Evolutionary conservation across 2,329 filamentous ascomycete species (phyloP).

Genomic region (Alternaria ventricosa): DNA sequence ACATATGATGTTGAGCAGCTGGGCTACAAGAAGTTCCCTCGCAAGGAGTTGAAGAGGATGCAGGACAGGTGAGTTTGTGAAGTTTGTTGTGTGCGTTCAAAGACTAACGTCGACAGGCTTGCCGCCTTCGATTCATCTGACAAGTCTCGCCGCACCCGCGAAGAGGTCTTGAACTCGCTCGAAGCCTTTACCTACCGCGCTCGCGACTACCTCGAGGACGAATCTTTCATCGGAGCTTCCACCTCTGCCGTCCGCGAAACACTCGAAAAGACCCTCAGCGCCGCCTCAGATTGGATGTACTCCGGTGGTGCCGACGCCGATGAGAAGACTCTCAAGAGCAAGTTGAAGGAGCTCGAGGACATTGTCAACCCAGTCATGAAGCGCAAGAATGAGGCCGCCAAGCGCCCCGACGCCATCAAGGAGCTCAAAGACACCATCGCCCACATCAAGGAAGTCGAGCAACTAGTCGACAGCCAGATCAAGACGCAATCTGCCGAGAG

Average conservation of each 20-base stretch:
- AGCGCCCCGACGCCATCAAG: slow-evolving; percentile 73
- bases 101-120: slow-evolving; percentile 61
- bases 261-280: slow-evolving; percentile 72
- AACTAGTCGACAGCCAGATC: slow-evolving; percentile 73
- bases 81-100: neutral
- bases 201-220: slow-evolving; percentile 80
- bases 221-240: slow-evolving; percentile 74
- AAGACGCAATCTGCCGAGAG: slow-evolving; percentile 68
- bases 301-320: slow-evolving; percentile 79
- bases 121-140: slow-evolving; percentile 88
- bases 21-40: slow-evolving; percentile 63
- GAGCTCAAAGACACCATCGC: slow-evolving; percentile 73
- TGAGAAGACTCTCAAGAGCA: slow-evolving; percentile 75
- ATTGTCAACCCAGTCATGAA: slow-evolving; percentile 79
- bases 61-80: slow-evolving; percentile 60
- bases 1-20: slow-evolving; percentile 54
- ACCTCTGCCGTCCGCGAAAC: slow-evolving; percentile 70
- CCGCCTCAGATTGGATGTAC: slow-evolving; percentile 88
- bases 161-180: slow-evolving; percentile 90
- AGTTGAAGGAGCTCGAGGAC: slow-evolving; percentile 76
- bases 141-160: slow-evolving; percentile 73
- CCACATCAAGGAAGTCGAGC: slow-evolving; percentile 73
- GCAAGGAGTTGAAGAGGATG: slow-evolving; percentile 65
- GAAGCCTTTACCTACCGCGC: slow-evolving; percentile 91
- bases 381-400: slow-evolving; percentile 73